Evolutionary conservation across 345 rosid genomes (phyloP).

Genomic region (Aegle marmelos): DNA sequence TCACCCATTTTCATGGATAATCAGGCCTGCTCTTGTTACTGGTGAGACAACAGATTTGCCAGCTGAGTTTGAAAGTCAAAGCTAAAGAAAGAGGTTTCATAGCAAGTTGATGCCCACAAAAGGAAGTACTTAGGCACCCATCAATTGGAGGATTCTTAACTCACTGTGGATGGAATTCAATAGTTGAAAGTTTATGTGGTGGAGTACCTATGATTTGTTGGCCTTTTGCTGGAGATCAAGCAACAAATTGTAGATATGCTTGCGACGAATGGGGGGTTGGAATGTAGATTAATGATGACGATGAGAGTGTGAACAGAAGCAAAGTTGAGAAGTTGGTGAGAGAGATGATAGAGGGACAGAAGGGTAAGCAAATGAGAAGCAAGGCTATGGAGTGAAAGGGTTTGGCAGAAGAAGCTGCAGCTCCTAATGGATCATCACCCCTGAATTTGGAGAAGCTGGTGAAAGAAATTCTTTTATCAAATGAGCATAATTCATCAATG

Average conservation of each 20-base stretch:
- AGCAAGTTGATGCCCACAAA: too few species aligned
- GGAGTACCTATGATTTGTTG: conserved; percentile 19
- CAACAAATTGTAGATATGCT: background rate
- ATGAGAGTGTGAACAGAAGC: background rate
- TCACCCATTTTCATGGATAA: too few species aligned
- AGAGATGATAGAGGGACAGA: background rate
- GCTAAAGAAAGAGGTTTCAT: too few species aligned
- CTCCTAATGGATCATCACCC: background rate
- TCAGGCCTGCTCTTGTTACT: too few species aligned
- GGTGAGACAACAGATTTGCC: too few species aligned
- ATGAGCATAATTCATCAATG: too few species aligned
- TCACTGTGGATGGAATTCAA: conserved; percentile 11
- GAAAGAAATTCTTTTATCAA: background rate
- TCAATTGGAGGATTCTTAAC: conserved; percentile 12
- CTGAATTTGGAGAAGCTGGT: background rate
- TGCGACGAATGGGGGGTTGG: background rate
- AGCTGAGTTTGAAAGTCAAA: too few species aligned
- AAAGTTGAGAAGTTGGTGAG: background rate
- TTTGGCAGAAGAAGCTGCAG: background rate
- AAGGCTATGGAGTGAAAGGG: background rate
- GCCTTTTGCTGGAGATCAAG: background rate
- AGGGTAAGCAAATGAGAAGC: background rate
- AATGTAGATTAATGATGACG: background rate
- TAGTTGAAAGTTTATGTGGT: conserved; percentile 5
- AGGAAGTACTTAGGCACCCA: conserved; percentile 13